Evolutionary conservation across 345 rosid species (phyloP), one percentile per base, ranked within the genome.

Genomic region (Passiflora organensis): DNA sequence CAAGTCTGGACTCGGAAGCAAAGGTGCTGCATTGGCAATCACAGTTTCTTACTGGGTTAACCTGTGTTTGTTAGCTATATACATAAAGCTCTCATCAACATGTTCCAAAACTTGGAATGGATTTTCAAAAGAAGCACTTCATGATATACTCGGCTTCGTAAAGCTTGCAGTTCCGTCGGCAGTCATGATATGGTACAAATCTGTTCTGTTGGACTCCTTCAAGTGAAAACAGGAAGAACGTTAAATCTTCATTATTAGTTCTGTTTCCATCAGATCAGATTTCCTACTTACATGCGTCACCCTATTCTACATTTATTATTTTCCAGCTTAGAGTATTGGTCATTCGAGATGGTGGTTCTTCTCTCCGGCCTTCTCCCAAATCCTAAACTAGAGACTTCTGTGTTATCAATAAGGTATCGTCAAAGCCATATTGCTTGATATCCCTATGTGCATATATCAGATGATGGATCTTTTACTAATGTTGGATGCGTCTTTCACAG

Each of bases 111-210:
- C 82, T 32, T 79, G 87, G 80, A 72, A 70, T 4, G 77, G 87
- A 12, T 74, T 82, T 51, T 58, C 78, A 9, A 65, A 21, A 10
- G 76, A 72, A 55, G 80, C 82, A 14, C 37, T 82, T 45, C 73
- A 60, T 16, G 69, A 65, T 50, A 22, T 82, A 10, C 53, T 60
- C 44, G 34, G 69, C 59, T 82, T 82, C 46, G n/a, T 78, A 9
- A 82, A 65, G 63, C 74, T 82, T 57, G 84, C 80, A 8, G 28
- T 78, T 65, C 80, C 87, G 52, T 82, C 87, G 0, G 78, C 87
- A 20, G 17, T 72, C 38, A 82, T 82, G 87, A 74, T 78, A 39
- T 78, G 87, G 87, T 79, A 62, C 8, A 38, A 21, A 13, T 37
- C 15, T 14, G 17, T 18, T 18, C 16, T 38, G 34, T n/a, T 34